Percentiles rank a stretch among this genome's conserved stretches.
phyloP scores from a whole-genome alignment of 208 protist genomes.

The Tritrichomonas foetus region DNA sequence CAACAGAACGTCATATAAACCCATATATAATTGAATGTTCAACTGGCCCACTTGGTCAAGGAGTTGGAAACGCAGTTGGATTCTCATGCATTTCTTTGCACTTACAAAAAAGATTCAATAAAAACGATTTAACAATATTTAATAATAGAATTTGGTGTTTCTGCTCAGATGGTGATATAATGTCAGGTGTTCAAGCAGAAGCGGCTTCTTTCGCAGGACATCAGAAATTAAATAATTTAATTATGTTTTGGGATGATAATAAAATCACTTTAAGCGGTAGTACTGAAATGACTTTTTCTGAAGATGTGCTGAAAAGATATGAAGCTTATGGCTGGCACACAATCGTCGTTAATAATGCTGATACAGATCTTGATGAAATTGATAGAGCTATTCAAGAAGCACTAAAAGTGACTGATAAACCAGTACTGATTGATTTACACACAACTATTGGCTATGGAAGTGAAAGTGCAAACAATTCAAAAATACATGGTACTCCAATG shows the following conservation, averaged over 20 bases:
- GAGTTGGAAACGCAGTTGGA: slow-evolving; percentile 69
- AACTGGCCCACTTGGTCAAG: slow-evolving; percentile 98
- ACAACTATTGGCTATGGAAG: slow-evolving; percentile 81
- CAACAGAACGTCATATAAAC: slow-evolving; percentile 83
- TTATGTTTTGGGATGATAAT: slow-evolving; percentile 70
- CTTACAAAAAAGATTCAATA: slow-evolving; percentile 83
- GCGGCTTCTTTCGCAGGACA: slow-evolving; percentile 64
- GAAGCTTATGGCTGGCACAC: slow-evolving; percentile 89
- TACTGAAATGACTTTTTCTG: slow-evolving; percentile 89
- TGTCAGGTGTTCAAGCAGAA: slow-evolving; percentile 67
- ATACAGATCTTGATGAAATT: slow-evolving; percentile 75
- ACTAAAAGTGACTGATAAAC: slow-evolving; percentile 67
- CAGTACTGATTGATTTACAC: slow-evolving; percentile 81
- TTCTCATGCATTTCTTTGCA: slow-evolving; percentile 45
- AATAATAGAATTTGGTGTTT: slow-evolving; percentile 93
- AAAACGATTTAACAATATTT: slow-evolving; percentile 74
- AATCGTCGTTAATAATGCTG: slow-evolving; percentile 78
- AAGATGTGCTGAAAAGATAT: slow-evolving; percentile 80
- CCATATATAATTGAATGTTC: slow-evolving; percentile 92
- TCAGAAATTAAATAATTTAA: slow-evolving; percentile 61
- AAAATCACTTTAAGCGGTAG: slow-evolving; percentile 56
- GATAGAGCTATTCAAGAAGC: slow-evolving; percentile 61
- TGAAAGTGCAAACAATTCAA: slow-evolving; percentile 73
- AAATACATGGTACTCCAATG: slow-evolving; percentile 92
- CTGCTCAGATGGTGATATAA: slow-evolving; percentile 94